Percentiles rank a stretch among this genome's conserved stretches.
Conservation (phyloP, 768 basidiomycete genomes). For the Hydnum rufescens region DNA sequence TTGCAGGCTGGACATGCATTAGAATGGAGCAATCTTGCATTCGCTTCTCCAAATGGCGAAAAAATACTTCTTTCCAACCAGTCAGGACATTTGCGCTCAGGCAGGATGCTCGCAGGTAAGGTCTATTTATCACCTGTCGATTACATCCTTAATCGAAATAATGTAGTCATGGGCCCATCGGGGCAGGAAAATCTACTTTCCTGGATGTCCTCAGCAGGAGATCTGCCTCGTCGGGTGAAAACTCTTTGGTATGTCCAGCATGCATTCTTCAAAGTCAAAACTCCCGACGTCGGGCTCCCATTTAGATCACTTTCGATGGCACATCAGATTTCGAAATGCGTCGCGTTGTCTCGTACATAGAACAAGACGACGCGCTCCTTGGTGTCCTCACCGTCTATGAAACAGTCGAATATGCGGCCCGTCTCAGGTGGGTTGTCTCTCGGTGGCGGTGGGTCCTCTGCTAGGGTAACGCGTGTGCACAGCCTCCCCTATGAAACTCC, state of each 20-base stretch:
- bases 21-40: too few species aligned
- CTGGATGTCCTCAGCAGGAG: slow-evolving; percentile 13
- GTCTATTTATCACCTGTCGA: too few species aligned
- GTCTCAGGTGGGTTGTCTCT: slow-evolving; percentile 24
- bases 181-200: slow-evolving; percentile 20
- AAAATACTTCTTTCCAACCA: too few species aligned
- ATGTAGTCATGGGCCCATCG: slow-evolving; percentile 11
- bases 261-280: slow-evolving; percentile 2
- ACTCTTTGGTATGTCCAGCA: slow-evolving; percentile 4
- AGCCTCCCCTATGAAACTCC: slow-evolving; percentile 11
- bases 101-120: too few species aligned
- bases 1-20: too few species aligned
- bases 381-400: slow-evolving; percentile 39
- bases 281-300: background rate
- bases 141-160: too few species aligned
- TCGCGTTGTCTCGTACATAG: slow-evolving; percentile 30
- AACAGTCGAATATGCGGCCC: slow-evolving; percentile 31
- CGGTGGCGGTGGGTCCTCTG: background rate
- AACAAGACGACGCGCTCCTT: slow-evolving; percentile 39
- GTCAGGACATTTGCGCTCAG: too few species aligned
- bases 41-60: too few species aligned
- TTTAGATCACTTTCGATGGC: slow-evolving; percentile 13
- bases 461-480: background rate
- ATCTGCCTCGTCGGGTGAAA: slow-evolving; percentile 13
- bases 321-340: slow-evolving; percentile 17